Conservation (phyloP, 2,329 filamentous ascomycete species). For the Dactylellina haptotyla region DNA sequence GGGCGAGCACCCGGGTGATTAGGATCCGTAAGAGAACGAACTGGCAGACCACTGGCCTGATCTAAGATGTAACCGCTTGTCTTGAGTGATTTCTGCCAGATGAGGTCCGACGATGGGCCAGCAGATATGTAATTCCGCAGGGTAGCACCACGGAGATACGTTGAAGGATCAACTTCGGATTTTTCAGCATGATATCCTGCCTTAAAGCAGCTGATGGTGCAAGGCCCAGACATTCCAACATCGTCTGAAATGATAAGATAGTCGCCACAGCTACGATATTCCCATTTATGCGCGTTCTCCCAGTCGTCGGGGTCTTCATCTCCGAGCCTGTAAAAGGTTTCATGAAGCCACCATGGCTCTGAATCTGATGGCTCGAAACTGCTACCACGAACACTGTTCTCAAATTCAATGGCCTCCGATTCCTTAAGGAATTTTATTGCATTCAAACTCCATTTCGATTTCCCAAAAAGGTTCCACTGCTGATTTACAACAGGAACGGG, state of each 20-base stretch:
- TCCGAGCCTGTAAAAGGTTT: slow-evolving; percentile 7
- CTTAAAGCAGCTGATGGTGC: slow-evolving; percentile 57
- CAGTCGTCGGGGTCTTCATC: not conserved
- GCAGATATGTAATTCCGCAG: slow-evolving; percentile 23
- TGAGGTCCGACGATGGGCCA: slow-evolving; percentile 53
- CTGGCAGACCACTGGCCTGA: slow-evolving; percentile 5
- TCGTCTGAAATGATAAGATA: slow-evolving; percentile 57
- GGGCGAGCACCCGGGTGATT: slow-evolving; percentile 7
- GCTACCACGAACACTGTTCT: not conserved
- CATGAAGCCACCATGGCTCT: slow-evolving; percentile 43
- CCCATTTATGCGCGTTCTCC: slow-evolving; percentile 54
- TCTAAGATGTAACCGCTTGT: slow-evolving; percentile 13
- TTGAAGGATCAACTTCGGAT: slow-evolving; percentile 19
- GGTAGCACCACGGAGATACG: slow-evolving; percentile 25
- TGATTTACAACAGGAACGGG: slow-evolving; percentile 33
- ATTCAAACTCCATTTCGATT: slow-evolving; percentile 42
- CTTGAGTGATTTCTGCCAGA: slow-evolving; percentile 40
- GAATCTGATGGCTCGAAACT: not conserved
- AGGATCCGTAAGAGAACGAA: slow-evolving; percentile 23
- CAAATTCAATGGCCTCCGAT: slow-evolving; percentile 5
- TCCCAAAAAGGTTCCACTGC: slow-evolving; percentile 41
- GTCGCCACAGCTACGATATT: slow-evolving; percentile 56
- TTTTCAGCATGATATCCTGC: slow-evolving; percentile 29
- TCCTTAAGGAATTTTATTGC: slow-evolving; percentile 16
- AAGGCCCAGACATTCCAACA: slow-evolving; percentile 49